A percentile compares a stretch with the other conserved stretches of the same genome.
Conservation (phyloP, 352 stramenopile genomes). For the Globisporangium lucens region DNA sequence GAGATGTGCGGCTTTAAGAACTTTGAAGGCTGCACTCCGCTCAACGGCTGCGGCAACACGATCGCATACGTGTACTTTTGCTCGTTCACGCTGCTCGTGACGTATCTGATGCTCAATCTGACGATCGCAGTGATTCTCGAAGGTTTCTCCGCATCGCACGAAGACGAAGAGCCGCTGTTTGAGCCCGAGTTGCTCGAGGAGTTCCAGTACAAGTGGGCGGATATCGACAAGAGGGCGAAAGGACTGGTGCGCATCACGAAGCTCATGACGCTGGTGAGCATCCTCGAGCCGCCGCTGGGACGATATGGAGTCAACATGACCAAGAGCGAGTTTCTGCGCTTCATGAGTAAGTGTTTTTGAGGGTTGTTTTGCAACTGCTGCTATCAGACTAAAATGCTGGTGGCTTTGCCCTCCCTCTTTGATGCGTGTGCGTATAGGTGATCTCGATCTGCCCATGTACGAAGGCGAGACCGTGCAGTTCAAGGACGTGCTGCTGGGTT, state of each 20-base stretch:
- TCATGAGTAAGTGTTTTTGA: conserved; percentile 41
- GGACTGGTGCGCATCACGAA: conserved; percentile 79
- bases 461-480: conserved; percentile 84
- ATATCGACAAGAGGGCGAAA: conserved; percentile 87
- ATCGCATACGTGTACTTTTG: conserved; percentile 73
- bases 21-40: conserved; percentile 53
- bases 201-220: conserved; percentile 86
- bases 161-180: conserved; percentile 88
- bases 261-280: conserved; percentile 70
- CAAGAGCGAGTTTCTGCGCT: conserved; percentile 49
- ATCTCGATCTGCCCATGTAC: conserved; percentile 78
- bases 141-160: conserved; percentile 81
- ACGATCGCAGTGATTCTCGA: conserved; percentile 94
- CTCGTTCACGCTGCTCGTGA: conserved; percentile 91
- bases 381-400: background rate
- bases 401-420: background rate
- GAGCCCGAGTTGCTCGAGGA: conserved; percentile 84
- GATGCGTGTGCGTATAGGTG: conserved; percentile 24
- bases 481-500: conserved; percentile 80
- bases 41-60: conserved; percentile 78
- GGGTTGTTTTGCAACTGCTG: background rate
- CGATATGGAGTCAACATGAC: conserved; percentile 37
- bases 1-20: conserved; percentile 75
- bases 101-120: conserved; percentile 93
- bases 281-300: conserved; percentile 77